These are phyloP conservation scores for Moricandia moricandioides DNA, from an alignment of 345 rosid species.

Conservation along the genomic window DNA sequence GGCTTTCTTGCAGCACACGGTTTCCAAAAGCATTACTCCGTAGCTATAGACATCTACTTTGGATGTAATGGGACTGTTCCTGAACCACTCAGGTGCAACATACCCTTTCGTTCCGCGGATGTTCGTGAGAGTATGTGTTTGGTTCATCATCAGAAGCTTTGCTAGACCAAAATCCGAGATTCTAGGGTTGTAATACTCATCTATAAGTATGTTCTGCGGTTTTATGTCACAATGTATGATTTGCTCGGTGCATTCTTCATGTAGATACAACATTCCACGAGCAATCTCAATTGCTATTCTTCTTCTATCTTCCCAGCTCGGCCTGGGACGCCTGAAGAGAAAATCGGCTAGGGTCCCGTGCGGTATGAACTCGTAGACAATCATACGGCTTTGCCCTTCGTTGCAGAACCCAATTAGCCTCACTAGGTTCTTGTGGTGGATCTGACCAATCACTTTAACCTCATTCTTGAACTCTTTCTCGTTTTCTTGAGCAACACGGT, in stretches of 20 bases:
- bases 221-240: conserved; percentile 53
- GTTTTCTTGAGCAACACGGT: conserved; percentile 31
- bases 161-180: conserved; percentile 51
- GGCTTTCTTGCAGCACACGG: conserved; percentile 39
- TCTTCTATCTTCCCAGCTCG: conserved; percentile 44
- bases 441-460: conserved; percentile 44
- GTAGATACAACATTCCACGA: conserved; percentile 46
- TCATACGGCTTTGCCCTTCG: conserved; percentile 35
- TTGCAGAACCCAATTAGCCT: conserved; percentile 45
- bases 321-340: conserved; percentile 38
- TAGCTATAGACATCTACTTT: conserved; percentile 44
- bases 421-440: conserved; percentile 50
- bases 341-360: conserved; percentile 37
- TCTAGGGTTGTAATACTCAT: conserved; percentile 31
- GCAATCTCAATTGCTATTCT: conserved; percentile 35
- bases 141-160: conserved; percentile 44
- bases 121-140: conserved; percentile 40
- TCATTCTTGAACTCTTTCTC: conserved; percentile 48
- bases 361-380: conserved; percentile 49
- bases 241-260: conserved; percentile 47
- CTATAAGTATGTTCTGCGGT: conserved; percentile 52
- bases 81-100: conserved; percentile 51
- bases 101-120: conserved; percentile 51
- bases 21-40: conserved; percentile 41
- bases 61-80: conserved; percentile 36